Conservation (phyloP, 495 filamentous ascomycete species). For the Astrothelium subdiscretum region DNA sequence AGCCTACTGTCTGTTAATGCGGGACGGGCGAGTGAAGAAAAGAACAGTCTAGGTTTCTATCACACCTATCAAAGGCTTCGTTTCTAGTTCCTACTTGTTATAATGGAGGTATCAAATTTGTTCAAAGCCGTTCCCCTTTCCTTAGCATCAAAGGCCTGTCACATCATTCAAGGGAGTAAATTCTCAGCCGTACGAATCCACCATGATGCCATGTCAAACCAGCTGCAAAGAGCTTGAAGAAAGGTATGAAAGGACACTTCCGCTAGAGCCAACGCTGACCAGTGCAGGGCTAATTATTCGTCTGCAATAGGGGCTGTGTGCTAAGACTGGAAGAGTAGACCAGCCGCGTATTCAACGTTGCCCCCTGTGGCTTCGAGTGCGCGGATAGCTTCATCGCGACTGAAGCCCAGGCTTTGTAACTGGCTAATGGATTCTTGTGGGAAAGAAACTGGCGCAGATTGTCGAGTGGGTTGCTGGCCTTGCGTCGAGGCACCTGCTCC, state of each 20-base stretch:
- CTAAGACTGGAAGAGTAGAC: conserved; percentile 54
- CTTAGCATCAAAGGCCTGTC: neutral
- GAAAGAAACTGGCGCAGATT: conserved; percentile 29
- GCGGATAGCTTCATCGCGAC: conserved; percentile 60
- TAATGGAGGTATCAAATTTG: neutral
- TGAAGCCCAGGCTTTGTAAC: conserved; percentile 69
- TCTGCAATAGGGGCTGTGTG: neutral
- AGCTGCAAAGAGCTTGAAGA: too few relatives aligned
- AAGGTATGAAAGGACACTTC: neutral
- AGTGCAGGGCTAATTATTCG: neutral
- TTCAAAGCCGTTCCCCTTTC: neutral
- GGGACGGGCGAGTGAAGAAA: neutral
- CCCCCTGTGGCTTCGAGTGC: conserved; percentile 75
- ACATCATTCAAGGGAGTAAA: neutral
- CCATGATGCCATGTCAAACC: neutral
- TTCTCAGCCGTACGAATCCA: neutral
- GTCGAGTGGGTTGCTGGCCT: conserved; percentile 5
- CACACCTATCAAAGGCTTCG: neutral
- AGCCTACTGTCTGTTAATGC: too few relatives aligned
- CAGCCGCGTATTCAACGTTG: conserved; percentile 76
- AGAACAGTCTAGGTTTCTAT: neutral
- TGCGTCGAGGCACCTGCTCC: neutral
- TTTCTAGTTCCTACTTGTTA: neutral
- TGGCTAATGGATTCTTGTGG: conserved; percentile 54
- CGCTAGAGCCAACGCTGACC: neutral